Conservation (phyloP, 495 filamentous ascomycete genomes). For the Usnea hakonensis region DNA sequence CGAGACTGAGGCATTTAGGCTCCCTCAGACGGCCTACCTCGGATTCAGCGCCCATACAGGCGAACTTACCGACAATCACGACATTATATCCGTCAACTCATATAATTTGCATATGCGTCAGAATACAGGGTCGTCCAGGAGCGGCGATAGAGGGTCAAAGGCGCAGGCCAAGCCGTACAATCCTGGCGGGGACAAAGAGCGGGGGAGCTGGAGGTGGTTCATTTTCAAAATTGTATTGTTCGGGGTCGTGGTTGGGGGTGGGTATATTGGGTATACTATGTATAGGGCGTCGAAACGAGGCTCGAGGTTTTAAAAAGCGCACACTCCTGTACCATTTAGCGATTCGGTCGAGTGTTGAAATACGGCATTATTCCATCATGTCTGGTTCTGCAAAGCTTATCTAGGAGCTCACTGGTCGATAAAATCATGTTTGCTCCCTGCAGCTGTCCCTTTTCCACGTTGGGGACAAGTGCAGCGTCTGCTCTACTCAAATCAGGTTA, state of each 20-base stretch:
- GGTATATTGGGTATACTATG: constrained; percentile 75
- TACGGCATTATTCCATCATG: neutral
- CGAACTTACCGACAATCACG: constrained; percentile 95
- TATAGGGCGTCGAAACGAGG: constrained; percentile 66
- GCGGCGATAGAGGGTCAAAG: constrained; percentile 34
- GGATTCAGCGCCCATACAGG: constrained; percentile 95
- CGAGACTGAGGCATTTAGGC: constrained; percentile 61
- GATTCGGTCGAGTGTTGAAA: neutral
- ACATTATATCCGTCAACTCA: constrained; percentile 81
- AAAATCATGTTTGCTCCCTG: neutral
- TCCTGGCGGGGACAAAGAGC: constrained; percentile 30
- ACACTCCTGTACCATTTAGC: neutral
- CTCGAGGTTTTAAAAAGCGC: constrained; percentile 64
- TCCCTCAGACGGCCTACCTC: constrained; percentile 87
- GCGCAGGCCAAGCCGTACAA: constrained; percentile 23
- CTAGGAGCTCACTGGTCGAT: neutral
- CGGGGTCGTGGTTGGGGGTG: constrained; percentile 57
- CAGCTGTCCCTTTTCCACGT: neutral
- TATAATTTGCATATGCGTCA: constrained; percentile 79
- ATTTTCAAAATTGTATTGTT: constrained; percentile 78
- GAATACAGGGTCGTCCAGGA: constrained; percentile 20
- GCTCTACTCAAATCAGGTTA: too few species aligned
- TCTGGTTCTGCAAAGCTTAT: neutral
- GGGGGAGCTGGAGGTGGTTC: constrained; percentile 86
- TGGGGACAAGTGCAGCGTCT: too few species aligned